Conservation (phyloP, 2,329 filamentous ascomycete genomes). For the Verticillium longisporum region DNA sequence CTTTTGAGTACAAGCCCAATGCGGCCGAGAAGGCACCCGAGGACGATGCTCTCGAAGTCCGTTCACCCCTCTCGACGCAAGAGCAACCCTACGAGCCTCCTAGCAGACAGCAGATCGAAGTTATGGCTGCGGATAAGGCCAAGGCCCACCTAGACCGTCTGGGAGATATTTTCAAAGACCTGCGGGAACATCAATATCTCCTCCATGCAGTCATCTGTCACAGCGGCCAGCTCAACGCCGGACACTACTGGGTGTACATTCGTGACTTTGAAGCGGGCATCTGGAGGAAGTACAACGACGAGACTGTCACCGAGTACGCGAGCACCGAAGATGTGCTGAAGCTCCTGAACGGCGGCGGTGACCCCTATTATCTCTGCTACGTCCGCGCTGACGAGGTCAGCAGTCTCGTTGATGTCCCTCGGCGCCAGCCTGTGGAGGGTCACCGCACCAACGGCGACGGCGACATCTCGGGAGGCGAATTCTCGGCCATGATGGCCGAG, state of each 20-base stretch:
- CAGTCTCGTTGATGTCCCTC: constrained; percentile 40
- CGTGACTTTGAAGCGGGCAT: constrained; percentile 70
- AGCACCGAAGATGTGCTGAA: constrained; percentile 63
- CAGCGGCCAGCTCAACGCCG: constrained; percentile 62
- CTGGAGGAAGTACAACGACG: constrained; percentile 95
- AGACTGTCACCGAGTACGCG: constrained; percentile 62
- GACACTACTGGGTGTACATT: constrained; percentile 97
- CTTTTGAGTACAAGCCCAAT: background rate
- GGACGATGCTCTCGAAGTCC: background rate
- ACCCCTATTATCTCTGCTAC: constrained; percentile 79
- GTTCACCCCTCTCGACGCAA: background rate
- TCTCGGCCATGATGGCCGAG: background rate
- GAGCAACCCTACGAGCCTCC: background rate
- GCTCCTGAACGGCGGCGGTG: constrained; percentile 60
- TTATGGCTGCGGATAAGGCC: constrained; percentile 39
- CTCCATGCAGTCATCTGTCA: constrained; percentile 94
- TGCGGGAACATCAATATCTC: constrained; percentile 64
- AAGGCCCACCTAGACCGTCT: constrained; percentile 19
- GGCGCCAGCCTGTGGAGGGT: background rate
- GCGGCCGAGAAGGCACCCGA: background rate
- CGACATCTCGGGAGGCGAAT: background rate
- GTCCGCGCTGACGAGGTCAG: constrained; percentile 62
- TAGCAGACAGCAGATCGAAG: constrained; percentile 20
- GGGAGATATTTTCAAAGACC: constrained; percentile 52
- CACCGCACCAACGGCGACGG: background rate